Evolutionary conservation across 192 early-diverging fungal species (phyloP), one percentile per base, ranked within the genome.

Genomic region (Chytriomyces hyalinus): DNA sequence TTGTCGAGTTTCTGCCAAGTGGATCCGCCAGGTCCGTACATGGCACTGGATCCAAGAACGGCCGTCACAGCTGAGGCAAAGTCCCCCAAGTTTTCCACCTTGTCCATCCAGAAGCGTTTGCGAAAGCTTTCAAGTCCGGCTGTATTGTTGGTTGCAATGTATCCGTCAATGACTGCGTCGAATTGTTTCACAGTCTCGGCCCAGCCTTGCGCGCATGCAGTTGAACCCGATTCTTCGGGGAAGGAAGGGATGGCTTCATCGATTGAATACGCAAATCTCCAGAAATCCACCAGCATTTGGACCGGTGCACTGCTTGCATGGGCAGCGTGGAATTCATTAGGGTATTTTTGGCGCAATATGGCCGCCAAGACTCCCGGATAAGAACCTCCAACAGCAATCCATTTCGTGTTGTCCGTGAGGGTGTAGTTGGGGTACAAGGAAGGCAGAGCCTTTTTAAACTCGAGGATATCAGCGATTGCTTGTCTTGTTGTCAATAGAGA

Each of bases 191-290:
- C 44, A 17, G 66, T 44, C 13, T 44, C 15, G 10, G 28, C 44
- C 66, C 66, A 67, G 28, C 46, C 43, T 8, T 67, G 8, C 43
- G 47, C 47, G 22, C 66, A 67, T 46, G 45, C 15, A 43, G 11
- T 28, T 20, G 11, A n/a, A 13, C 66, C 66, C 0, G 62, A 64
- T 36, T 36, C 36, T 57, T 20, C 53, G 15, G 53, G 53, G 46
- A 67, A 48, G 45, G 17, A 22, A 22, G 20, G 11, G 15, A 67
- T 45, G 20, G 11, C 66, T 67, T 67, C 43, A 5, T 46, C 66
- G 6, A 67, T 46, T 67, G 66, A 28, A 47, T 67, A 67, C 15
- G 66, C 36, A 48, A 43, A 67, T 15, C 66, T 28, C 66, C 66
- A 67, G 22, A 67, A 67, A 46, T 67, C 44, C 6, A 17, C 8